Evolutionary conservation across 441 rosid genomes (phyloP).

Genomic region (Rhodomyrtus psidioides): DNA sequence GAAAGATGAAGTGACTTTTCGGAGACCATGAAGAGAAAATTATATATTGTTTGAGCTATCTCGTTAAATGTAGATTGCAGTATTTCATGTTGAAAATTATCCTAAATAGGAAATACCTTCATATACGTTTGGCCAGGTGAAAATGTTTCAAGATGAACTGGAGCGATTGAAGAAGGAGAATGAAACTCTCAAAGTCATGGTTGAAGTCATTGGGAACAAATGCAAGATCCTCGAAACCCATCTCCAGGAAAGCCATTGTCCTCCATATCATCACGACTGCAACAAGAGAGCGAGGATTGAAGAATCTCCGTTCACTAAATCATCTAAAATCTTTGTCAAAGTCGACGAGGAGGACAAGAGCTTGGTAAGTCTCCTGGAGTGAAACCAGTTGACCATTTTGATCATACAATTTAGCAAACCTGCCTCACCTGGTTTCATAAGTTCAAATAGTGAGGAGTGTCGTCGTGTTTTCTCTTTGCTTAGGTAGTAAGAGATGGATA

Average conservation of each 20-base stretch:
- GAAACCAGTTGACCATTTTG: not conserved
- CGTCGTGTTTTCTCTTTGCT: not conserved
- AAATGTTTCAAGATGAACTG: not conserved
- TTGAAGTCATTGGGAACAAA: not conserved
- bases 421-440: not conserved
- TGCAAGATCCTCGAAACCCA: not conserved
- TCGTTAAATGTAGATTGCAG: not conserved
- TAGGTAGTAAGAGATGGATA: conserved; percentile 29
- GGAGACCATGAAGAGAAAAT: not conserved
- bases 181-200: not conserved
- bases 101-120: not conserved
- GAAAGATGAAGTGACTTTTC: not conserved
- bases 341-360: not conserved
- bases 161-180: not conserved
- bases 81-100: not conserved
- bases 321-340: not conserved
- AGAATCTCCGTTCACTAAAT: not conserved
- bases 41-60: not conserved
- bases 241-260: not conserved
- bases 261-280: not conserved
- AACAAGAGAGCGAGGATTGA: not conserved
- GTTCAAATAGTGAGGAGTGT: not conserved
- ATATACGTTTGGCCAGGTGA: not conserved
- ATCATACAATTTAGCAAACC: not conserved
- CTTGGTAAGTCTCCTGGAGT: not conserved